phyloP scores from a whole-genome alignment of 129 eudicot genomes.

The Helichrysum umbraculigerum region DNA sequence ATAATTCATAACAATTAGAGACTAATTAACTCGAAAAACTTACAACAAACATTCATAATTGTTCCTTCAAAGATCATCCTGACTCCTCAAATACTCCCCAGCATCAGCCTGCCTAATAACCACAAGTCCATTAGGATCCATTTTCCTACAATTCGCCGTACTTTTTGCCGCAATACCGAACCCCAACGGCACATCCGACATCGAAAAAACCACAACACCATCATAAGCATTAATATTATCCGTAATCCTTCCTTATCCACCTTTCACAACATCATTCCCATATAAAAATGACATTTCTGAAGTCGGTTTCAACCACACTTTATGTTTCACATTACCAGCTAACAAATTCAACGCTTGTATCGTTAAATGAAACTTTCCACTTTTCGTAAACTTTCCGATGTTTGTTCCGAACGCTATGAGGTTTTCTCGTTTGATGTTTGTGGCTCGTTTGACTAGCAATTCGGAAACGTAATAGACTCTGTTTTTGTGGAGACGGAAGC shows the following conservation, averaged over 20 bases:
- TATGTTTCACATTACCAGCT: constrained; percentile 81
- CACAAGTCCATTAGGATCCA: constrained; percentile 92
- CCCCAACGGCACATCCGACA: constrained; percentile 95
- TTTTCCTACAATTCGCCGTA: constrained; percentile 83
- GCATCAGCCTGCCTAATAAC: constrained; percentile 87
- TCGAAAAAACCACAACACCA: constrained; percentile 87
- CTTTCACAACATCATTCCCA: constrained; percentile 89
- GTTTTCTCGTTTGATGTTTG: constrained; percentile 85
- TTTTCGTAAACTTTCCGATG: constrained; percentile 84
- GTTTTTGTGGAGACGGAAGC: constrained; percentile 85
- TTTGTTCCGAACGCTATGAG: constrained; percentile 71
- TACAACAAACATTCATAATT: background rate
- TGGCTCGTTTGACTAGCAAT: constrained; percentile 84
- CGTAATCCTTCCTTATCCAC: constrained; percentile 91
- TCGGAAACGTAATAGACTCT: constrained; percentile 84
- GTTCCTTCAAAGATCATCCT: constrained; percentile 75
- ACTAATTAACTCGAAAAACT: background rate
- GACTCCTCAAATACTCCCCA: constrained; percentile 94
- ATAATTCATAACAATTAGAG: background rate
- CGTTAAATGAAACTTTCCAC: constrained; percentile 75
- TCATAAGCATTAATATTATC: constrained; percentile 71
- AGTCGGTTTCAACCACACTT: constrained; percentile 96
- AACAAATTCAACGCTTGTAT: constrained; percentile 61
- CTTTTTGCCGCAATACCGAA: constrained; percentile 86
- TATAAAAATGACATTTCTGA: constrained; percentile 88